Conservation (phyloP, 2,329 filamentous ascomycete species). For the Fusarium tjaetaba region DNA sequence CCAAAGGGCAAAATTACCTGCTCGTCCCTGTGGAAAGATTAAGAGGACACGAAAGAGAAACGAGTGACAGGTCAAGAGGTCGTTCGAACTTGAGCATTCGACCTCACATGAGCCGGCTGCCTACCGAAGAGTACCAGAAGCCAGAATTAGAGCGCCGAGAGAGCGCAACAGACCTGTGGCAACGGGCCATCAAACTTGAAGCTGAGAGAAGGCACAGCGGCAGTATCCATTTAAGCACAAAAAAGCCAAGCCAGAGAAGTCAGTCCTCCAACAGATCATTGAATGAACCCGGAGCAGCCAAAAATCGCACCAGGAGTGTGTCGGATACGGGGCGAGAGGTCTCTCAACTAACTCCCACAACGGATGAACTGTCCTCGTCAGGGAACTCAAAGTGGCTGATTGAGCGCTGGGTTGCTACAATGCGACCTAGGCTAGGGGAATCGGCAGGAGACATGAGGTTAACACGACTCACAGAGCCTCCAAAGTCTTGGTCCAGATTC, state of each 20-base stretch:
- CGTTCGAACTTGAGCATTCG: conserved; percentile 31
- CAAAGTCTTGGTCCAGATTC: conserved; percentile 49
- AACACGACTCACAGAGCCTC: conserved; percentile 30
- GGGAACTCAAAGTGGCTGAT: conserved; percentile 30
- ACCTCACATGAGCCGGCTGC: conserved; percentile 16
- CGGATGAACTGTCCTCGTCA: conserved; percentile 18
- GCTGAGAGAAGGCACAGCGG: conserved; percentile 29
- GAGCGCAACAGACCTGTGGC: conserved; percentile 43
- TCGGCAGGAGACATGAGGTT: not conserved
- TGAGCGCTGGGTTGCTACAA: conserved; percentile 34
- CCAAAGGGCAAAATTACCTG: not conserved
- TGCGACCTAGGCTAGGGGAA: conserved; percentile 11
- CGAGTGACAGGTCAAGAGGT: conserved; percentile 18
- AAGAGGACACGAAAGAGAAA: not conserved
- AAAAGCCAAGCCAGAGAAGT: not conserved
- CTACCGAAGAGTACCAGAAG: conserved; percentile 13
- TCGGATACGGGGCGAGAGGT: not conserved
- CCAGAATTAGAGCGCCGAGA: conserved; percentile 24
- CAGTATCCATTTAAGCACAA: conserved; percentile 6
- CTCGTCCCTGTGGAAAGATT: not conserved
- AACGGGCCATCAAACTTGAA: conserved; percentile 42
- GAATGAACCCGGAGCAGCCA: not conserved
- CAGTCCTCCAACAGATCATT: conserved; percentile 1
- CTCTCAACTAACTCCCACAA: conserved; percentile 21
- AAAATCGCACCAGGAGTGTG: conserved; percentile 5